Conservation (phyloP, 306 rosid genomes). For the Cucurbita argyrosperma region DNA sequence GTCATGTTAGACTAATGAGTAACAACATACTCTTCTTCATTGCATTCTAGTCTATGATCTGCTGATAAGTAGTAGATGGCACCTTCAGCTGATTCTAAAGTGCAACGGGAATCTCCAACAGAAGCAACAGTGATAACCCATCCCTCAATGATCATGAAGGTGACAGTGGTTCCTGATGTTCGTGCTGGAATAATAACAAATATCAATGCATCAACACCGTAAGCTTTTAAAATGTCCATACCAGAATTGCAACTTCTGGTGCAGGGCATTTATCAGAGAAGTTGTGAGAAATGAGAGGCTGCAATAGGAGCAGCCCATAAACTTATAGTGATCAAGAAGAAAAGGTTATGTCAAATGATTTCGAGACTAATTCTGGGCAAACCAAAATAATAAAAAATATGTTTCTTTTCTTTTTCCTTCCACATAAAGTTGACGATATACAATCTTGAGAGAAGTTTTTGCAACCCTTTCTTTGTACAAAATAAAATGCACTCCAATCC, state of each 20-base stretch:
- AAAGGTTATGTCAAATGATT: neutral
- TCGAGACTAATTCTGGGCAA: neutral
- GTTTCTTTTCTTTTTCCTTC: neutral
- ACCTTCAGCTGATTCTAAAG: conserved; percentile 87
- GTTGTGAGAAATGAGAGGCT: neutral
- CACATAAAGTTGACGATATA: neutral
- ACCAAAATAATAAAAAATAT: neutral
- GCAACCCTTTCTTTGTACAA: neutral
- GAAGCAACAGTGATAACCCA: conserved; percentile 97
- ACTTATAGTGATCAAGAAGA: neutral
- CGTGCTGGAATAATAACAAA: conserved; percentile 34
- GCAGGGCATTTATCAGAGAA: neutral
- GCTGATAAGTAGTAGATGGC: conserved; percentile 81
- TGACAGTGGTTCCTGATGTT: conserved; percentile 93
- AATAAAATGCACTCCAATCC: neutral
- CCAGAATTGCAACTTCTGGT: neutral
- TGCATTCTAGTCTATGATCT: conserved; percentile 87
- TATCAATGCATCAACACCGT: neutral
- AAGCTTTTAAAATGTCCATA: neutral
- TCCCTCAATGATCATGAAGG: conserved; percentile 93
- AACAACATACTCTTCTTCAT: conserved; percentile 88
- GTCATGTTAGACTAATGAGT: neutral
- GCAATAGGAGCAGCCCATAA: neutral
- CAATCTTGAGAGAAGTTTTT: neutral
- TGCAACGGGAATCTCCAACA: conserved; percentile 95